phyloP scores from a whole-genome alignment of 176 grass and related monocot genomes.

The Ananas comosus region DNA sequence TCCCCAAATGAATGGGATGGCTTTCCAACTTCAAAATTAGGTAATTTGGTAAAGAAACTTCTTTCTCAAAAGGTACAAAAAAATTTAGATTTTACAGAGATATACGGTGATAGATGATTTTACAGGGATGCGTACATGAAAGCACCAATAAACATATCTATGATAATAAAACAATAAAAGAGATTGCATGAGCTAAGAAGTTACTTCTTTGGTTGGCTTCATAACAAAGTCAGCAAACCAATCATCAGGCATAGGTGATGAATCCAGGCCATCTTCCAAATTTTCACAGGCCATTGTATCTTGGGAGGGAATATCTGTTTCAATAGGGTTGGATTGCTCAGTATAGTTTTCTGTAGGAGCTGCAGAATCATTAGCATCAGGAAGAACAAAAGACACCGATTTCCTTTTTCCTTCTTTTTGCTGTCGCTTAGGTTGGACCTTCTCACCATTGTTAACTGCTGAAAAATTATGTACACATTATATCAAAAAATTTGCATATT shows the following conservation, averaged over 20 bases:
- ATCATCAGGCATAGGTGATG: constrained; percentile 23
- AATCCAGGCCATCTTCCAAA: constrained; percentile 14
- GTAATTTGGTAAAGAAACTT: too few species aligned
- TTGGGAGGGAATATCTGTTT: neutral
- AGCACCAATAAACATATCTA: neutral
- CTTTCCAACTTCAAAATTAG: too few species aligned
- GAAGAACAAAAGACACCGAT: constrained; percentile 44
- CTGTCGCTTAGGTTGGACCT: constrained; percentile 26
- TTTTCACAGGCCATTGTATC: constrained; percentile 17
- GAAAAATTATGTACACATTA: constrained; percentile 7
- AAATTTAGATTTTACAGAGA: too few species aligned
- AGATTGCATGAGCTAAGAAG: too few species aligned
- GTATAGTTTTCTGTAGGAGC: constrained; percentile 18
- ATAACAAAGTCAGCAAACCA: neutral
- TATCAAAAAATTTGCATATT: constrained; percentile 11
- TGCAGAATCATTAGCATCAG: constrained; percentile 17
- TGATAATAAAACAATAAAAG: neutral
- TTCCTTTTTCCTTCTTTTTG: constrained; percentile 31
- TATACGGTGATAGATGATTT: too few species aligned
- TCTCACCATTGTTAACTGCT: constrained; percentile 23
- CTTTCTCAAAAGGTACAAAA: too few species aligned
- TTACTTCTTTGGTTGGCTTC: too few species aligned
- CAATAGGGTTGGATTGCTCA: constrained; percentile 10
- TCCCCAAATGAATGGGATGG: too few species aligned
- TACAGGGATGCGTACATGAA: too few species aligned